phyloP scores from a whole-genome alignment of 306 rosid species.

The Ochetophila trinervis region DNA sequence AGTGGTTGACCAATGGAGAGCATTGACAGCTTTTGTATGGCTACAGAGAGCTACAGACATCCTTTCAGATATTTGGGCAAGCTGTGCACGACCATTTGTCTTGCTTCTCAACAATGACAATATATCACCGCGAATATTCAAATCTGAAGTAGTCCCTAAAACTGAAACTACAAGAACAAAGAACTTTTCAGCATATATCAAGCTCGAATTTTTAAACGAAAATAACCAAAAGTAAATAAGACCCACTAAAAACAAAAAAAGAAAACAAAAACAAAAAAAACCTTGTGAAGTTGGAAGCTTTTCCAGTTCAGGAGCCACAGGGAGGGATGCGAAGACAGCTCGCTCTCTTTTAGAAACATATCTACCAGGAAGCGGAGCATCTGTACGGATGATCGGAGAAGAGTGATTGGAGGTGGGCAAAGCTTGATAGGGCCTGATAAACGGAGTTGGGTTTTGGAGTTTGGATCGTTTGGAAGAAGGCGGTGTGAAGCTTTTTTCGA shows the following conservation, averaged over 20 bases:
- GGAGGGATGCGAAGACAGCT: conserved; percentile 30
- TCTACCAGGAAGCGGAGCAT: conserved; percentile 53
- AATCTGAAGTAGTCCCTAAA: conserved; percentile 58
- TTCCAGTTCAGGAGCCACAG: conserved; percentile 27
- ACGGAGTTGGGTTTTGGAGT: conserved; percentile 15
- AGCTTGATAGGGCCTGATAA: background rate
- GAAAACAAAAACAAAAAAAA: conserved; percentile 19
- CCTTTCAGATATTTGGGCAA: conserved; percentile 36
- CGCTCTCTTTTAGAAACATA: conserved; percentile 85
- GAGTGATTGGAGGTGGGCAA: conserved; percentile 10
- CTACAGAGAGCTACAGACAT: conserved; percentile 43
- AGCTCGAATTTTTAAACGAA: no score
- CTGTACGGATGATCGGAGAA: conserved; percentile 15
- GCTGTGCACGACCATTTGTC: conserved; percentile 31
- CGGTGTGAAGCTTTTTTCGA: conserved; percentile 10
- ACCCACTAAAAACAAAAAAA: background rate
- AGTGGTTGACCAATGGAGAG: conserved; percentile 75
- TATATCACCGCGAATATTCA: conserved; percentile 45
- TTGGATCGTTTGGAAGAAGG: conserved; percentile 23
- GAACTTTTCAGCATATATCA: no score
- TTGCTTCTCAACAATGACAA: conserved; percentile 52
- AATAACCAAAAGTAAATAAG: background rate
- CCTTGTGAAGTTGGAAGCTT: conserved; percentile 40
- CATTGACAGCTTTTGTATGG: conserved; percentile 70
- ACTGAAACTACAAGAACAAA: conserved; percentile 30